Evolutionary conservation across 768 basidiomycete species (phyloP).

Genomic region (Naganishia onofrii): DNA sequence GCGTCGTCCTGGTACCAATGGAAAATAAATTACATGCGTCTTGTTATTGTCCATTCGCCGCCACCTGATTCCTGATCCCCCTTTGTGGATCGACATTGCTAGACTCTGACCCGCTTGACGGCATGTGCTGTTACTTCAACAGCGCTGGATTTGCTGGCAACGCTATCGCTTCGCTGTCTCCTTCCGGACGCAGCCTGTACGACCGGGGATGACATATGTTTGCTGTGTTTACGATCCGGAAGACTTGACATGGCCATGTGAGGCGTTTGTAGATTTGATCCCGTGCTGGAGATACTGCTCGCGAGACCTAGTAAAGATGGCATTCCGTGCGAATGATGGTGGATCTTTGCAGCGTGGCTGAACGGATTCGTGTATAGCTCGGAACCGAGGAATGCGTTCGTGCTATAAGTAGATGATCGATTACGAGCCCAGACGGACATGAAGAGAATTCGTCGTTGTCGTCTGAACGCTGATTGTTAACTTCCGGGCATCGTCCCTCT

Average conservation of each 20-base stretch:
- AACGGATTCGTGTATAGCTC: slow-evolving; percentile 21
- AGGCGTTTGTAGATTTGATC: neutral
- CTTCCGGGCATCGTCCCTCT: neutral
- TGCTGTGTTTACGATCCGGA: slow-evolving; percentile 18
- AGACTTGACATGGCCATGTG: neutral
- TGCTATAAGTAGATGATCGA: slow-evolving; percentile 26
- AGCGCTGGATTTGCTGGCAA: slow-evolving; percentile 23
- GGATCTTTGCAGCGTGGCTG: slow-evolving; percentile 13
- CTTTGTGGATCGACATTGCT: neutral
- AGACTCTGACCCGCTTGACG: slow-evolving; percentile 20
- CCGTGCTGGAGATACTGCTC: slow-evolving; percentile 24
- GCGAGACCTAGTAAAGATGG: slow-evolving; percentile 23
- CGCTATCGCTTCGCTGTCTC: slow-evolving; percentile 28
- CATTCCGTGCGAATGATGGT: slow-evolving; percentile 20
- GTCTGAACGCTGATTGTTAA: slow-evolving; percentile 33
- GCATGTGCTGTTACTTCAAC: slow-evolving; percentile 11
- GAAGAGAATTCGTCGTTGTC: slow-evolving; percentile 78
- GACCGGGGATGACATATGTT: slow-evolving; percentile 9
- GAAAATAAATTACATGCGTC: neutral
- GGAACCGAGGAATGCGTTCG: slow-evolving; percentile 20
- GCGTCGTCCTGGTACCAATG: neutral
- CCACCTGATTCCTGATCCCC: neutral
- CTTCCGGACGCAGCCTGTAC: slow-evolving; percentile 1
- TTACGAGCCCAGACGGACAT: slow-evolving; percentile 87
- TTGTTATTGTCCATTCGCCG: neutral